A percentile compares a stretch with the other conserved stretches of the same genome.
phyloP scores from a whole-genome alignment of 2,329 filamentous ascomycete genomes.

The Penicillium brasilianum region DNA sequence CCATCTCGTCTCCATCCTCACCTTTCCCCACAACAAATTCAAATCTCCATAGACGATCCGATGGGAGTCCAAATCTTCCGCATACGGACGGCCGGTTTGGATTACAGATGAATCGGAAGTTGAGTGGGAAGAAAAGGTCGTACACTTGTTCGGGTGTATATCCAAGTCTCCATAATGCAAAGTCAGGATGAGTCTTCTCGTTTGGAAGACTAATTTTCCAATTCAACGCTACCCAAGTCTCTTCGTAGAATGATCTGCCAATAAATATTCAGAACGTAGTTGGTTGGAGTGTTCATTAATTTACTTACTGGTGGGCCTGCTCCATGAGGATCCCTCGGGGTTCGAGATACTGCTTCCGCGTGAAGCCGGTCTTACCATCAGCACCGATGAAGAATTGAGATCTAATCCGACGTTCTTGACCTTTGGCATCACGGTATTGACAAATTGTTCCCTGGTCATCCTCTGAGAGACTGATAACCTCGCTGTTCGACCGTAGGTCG shows the following conservation, averaged over 20 bases:
- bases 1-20: slow-evolving; percentile 37
- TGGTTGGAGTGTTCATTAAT: no score
- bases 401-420: slow-evolving; percentile 23
- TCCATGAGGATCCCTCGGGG: slow-evolving; percentile 47
- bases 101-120: slow-evolving; percentile 29
- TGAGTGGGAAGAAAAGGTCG: slow-evolving; percentile 35
- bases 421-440: slow-evolving; percentile 28
- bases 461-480: slow-evolving; percentile 23
- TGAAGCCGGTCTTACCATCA: slow-evolving; percentile 55
- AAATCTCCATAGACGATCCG: slow-evolving; percentile 51
- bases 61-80: slow-evolving; percentile 24
- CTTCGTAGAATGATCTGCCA: slow-evolving; percentile 25
- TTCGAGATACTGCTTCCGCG: slow-evolving; percentile 54
- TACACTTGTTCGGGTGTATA: slow-evolving; percentile 36
- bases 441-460: slow-evolving; percentile 20
- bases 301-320: slow-evolving; percentile 24
- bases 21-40: slow-evolving; percentile 43
- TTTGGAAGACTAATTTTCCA: slow-evolving; percentile 33
- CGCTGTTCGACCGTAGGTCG: slow-evolving; percentile 25
- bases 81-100: slow-evolving; percentile 9
- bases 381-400: slow-evolving; percentile 49
- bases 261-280: slow-evolving; percentile 16
- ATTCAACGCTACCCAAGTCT: slow-evolving; percentile 37
- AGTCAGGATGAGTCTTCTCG: slow-evolving; percentile 32
- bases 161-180: slow-evolving; percentile 33